phyloP scores from a whole-genome alignment of 2,329 filamentous ascomycete genomes.

The Dothiorella sarmentorum region DNA sequence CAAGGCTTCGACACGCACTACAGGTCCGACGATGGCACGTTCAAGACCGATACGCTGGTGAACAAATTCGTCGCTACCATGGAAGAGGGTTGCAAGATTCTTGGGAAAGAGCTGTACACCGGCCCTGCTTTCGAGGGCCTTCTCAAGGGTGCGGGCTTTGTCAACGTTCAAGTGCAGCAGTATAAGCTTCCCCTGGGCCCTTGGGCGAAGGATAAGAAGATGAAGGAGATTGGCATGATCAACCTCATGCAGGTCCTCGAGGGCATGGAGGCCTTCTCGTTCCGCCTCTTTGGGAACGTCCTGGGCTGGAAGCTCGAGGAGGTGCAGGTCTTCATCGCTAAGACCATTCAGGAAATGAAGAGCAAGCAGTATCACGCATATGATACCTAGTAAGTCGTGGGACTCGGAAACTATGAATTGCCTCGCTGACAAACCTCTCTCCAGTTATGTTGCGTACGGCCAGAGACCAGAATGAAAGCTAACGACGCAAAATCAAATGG shows the following conservation, averaged over 20 bases:
- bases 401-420: too few relatives aligned
- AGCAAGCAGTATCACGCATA: constrained; percentile 30
- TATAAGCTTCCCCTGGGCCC: constrained; percentile 28
- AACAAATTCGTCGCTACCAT: background rate
- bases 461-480: background rate
- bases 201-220: constrained; percentile 25
- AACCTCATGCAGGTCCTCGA: constrained; percentile 42
- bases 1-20: constrained; percentile 45
- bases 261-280: constrained; percentile 42
- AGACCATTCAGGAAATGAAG: constrained; percentile 29
- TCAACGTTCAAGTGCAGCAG: constrained; percentile 38
- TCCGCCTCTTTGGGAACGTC: constrained; percentile 40
- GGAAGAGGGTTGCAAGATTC: background rate
- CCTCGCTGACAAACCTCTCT: background rate
- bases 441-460: constrained; percentile 1
- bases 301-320: constrained; percentile 44
- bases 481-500: too few relatives aligned
- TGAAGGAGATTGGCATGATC: constrained; percentile 23
- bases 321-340: constrained; percentile 40
- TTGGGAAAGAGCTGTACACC: constrained; percentile 21
- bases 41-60: constrained; percentile 19
- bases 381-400: constrained; percentile 26
- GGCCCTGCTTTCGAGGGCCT: constrained; percentile 36
- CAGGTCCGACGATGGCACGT: constrained; percentile 36
- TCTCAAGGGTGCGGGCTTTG: constrained; percentile 39